Base-by-base conservation (phyloP, 306 rosid species). In the Fragaria ananassa region DNA sequence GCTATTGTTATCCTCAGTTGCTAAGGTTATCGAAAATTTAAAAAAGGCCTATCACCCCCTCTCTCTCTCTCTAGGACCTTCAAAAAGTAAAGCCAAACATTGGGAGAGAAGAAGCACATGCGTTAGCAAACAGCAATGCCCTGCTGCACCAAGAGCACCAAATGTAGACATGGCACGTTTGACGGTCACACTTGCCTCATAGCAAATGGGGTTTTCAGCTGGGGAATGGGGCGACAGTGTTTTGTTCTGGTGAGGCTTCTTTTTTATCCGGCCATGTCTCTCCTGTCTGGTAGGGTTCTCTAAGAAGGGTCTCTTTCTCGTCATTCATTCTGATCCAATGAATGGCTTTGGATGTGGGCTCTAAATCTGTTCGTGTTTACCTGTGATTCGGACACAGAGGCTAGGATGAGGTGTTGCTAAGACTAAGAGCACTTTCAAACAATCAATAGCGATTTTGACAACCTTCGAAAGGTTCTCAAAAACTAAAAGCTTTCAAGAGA, bases 151-250 rank as follows among this genome's bases (percentile, higher is more conserved):
- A 71, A 9, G 15, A 4, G 44, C 57, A 46, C 19, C 65, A 12
- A 60, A 12, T 60, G 0, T 27, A 23, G 62, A 50, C 63, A 50
- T 31, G 62, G 75, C 62, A 50, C 74, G 74, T 71, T 71, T 50
- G 1, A 17, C 1, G 63, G 29, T 34, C 41, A 54, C 75, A 19
- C n/a, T 71, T 34, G 61, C n/a, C 23, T 19, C 62, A 2, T 6
- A 34, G 63, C 46, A 50, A 51, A 13, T 51, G 75, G 62, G 63
- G 74, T 25, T 9, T 56, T 70, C 60, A 27, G 66, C 14, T 27
- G 12, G 37, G 37, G 39, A 60, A 60, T 29, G 53, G 35, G 18
- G 12, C 1, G 39, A 34, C 68, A 6, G 12, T 63, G 42, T 63
- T 31, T 10, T 31, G 8, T 63, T 13, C 4, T 63, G 68, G 44